A percentile compares a stretch with the other conserved stretches of the same genome.
Conservation (phyloP, 805 yeast genomes). For the Teunomyces gatunensis region DNA sequence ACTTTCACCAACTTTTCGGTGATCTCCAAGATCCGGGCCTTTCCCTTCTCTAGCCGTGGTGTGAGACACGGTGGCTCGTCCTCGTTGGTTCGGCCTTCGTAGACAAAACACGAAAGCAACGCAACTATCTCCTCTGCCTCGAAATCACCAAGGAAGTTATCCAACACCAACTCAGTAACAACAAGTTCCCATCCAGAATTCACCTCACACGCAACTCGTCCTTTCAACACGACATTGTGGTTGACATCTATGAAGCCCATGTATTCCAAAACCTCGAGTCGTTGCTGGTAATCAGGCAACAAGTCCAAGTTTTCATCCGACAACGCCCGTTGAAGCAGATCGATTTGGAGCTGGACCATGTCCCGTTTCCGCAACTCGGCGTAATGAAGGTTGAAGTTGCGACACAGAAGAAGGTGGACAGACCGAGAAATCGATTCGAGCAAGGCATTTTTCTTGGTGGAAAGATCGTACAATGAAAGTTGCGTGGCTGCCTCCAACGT, state of each 20-base stretch:
- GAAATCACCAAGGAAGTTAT: conserved; percentile 88
- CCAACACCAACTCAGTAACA: conserved; percentile 83
- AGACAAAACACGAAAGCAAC: conserved; percentile 83
- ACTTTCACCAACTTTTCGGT: conserved; percentile 60
- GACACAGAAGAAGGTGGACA: conserved; percentile 31
- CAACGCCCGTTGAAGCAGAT: conserved; percentile 54
- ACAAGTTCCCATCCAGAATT: conserved; percentile 90
- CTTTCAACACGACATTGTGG: conserved; percentile 79
- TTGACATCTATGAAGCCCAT: conserved; percentile 76
- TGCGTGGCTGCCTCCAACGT: conserved; percentile 35
- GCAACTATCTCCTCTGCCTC: conserved; percentile 98
- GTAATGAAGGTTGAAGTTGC: conserved; percentile 46
- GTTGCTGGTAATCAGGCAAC: conserved; percentile 90
- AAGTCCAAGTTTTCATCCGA: conserved; percentile 88
- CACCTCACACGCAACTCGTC: conserved; percentile 90
- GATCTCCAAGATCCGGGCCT: conserved; percentile 63
- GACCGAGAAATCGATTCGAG: conserved; percentile 24
- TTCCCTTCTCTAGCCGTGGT: conserved; percentile 76
- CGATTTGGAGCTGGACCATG: conserved; percentile 49
- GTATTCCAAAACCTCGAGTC: conserved; percentile 73
- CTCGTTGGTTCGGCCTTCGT: conserved; percentile 73
- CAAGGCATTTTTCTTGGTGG: conserved; percentile 36
- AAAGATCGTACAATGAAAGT: conserved; percentile 34
- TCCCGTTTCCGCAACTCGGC: conserved; percentile 45
- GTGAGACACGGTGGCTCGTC: conserved; percentile 66